Percentiles rank a stretch among this genome's conserved stretches.
Conservation (phyloP, 164 flowering plant species). For the Vitis cinerea region DNA sequence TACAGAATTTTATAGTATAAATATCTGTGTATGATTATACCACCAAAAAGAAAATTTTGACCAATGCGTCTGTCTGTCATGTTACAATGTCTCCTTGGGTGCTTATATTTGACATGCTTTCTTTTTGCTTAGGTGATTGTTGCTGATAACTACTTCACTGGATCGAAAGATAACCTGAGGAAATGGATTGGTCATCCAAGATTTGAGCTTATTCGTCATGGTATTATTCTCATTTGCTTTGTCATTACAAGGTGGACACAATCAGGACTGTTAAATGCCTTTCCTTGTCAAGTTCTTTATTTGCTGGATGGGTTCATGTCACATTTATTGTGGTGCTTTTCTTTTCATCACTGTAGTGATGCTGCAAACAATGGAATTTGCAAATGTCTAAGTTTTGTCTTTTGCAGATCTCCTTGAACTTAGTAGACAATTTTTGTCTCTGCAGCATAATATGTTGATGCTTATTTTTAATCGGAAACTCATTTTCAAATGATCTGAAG, state of each 20-base stretch:
- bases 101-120: not conserved
- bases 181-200: slow-evolving; percentile 83
- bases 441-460: too few species aligned
- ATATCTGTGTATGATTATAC: not conserved
- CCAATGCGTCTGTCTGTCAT: too few species aligned
- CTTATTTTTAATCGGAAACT: too few species aligned
- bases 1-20: too few species aligned
- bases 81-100: not conserved
- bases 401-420: too few species aligned
- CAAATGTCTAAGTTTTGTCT: not conserved
- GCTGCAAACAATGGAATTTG: not conserved
- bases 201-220: slow-evolving; percentile 84
- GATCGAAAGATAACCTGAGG: slow-evolving; percentile 62
- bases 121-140: slow-evolving; percentile 48
- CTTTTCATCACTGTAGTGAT: not conserved
- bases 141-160: slow-evolving; percentile 65
- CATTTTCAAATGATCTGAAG: too few species aligned
- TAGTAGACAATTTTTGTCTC: too few species aligned
- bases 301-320: too few species aligned
- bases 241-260: not conserved
- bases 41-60: not conserved
- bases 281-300: not conserved
- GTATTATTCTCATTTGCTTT: slow-evolving; percentile 25
- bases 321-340: too few species aligned
- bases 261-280: not conserved